Percentiles rank a stretch among this genome's conserved stretches.
Conservation (phyloP, 768 basidiomycete genomes). For the Neoboletus magnificus region DNA sequence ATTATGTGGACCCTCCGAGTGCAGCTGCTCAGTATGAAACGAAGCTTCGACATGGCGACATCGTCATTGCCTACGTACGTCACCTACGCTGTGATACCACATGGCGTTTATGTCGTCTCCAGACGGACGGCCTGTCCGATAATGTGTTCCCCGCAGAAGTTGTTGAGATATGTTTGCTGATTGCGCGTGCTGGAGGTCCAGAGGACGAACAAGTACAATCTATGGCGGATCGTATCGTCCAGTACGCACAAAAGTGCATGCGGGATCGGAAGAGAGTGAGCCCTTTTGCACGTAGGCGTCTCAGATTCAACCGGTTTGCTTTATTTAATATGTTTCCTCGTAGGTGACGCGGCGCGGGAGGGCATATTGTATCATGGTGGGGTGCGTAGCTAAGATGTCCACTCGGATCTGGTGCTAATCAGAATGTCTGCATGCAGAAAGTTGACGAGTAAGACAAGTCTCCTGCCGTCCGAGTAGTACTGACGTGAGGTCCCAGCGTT, state of each 20-base stretch:
- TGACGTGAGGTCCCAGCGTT: constrained; percentile 44
- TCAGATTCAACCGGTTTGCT: neutral
- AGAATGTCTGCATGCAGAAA: constrained; percentile 48
- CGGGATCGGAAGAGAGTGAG: constrained; percentile 56
- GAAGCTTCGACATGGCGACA: constrained; percentile 50
- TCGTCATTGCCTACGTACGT: constrained; percentile 49
- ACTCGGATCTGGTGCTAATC: constrained; percentile 4
- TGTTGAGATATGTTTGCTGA: constrained; percentile 63
- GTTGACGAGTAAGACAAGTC: constrained; percentile 63
- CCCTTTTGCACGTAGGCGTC: constrained; percentile 67
- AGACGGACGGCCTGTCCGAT: constrained; percentile 58
- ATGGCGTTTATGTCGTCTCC: constrained; percentile 5
- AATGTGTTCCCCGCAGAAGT: constrained; percentile 68
- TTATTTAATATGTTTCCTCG: constrained; percentile 3
- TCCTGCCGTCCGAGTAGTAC: neutral
- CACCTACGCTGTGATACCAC: too few relatives aligned
- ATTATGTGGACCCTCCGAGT: constrained; percentile 37
- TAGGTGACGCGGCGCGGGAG: constrained; percentile 63
- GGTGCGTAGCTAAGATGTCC: constrained; percentile 45
- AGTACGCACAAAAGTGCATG: constrained; percentile 72
- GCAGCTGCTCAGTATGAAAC: constrained; percentile 45
- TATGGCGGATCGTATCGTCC: constrained; percentile 70
- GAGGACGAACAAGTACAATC: constrained; percentile 63
- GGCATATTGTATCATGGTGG: constrained; percentile 68
- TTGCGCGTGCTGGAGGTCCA: constrained; percentile 50